A percentile compares a stretch with the other conserved stretches of the same genome.
These are phyloP conservation scores for Amaranthus tricolor DNA, from an alignment of 179 eudicot genomes.

Conservation along the genomic window DNA sequence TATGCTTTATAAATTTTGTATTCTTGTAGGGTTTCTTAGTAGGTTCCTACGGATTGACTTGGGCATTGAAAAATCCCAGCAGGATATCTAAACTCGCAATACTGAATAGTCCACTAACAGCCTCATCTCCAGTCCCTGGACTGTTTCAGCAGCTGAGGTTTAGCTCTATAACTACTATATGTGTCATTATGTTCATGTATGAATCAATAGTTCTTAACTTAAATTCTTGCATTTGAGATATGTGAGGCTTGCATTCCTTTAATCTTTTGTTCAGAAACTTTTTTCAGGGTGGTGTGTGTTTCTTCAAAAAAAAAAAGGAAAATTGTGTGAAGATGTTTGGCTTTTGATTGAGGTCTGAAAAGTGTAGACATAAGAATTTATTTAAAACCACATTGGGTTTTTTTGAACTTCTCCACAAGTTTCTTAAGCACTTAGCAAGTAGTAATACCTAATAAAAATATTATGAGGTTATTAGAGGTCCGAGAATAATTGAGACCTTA, in stretches of 20 bases:
- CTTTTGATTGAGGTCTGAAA: too few relatives aligned
- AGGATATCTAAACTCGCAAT: conserved; percentile 75
- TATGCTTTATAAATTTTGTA: background rate
- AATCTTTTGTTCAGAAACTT: background rate
- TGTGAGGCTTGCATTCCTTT: background rate
- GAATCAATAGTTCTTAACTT: background rate
- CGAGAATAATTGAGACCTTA: too few relatives aligned
- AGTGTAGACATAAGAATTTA: too few relatives aligned
- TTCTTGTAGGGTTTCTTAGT: conserved; percentile 84
- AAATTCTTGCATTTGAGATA: background rate
- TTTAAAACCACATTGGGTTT: too few relatives aligned
- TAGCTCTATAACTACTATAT: background rate
- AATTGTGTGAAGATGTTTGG: too few relatives aligned
- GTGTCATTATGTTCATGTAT: background rate
- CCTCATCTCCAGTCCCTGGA: conserved; percentile 90
- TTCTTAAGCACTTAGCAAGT: too few relatives aligned
- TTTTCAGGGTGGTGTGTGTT: background rate
- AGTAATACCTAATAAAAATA: too few relatives aligned
- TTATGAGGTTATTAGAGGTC: too few relatives aligned
- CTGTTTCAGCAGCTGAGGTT: conserved; percentile 95
- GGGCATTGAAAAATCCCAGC: conserved; percentile 87
- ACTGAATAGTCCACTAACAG: conserved; percentile 84
- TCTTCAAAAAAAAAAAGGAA: too few relatives aligned
- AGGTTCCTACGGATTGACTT: conserved; percentile 96
- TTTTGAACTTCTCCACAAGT: too few relatives aligned